A percentile compares a stretch with the other conserved stretches of the same genome.
phyloP scores from a whole-genome alignment of 495 filamentous ascomycete genomes.

The Daldinia caldariorum region DNA sequence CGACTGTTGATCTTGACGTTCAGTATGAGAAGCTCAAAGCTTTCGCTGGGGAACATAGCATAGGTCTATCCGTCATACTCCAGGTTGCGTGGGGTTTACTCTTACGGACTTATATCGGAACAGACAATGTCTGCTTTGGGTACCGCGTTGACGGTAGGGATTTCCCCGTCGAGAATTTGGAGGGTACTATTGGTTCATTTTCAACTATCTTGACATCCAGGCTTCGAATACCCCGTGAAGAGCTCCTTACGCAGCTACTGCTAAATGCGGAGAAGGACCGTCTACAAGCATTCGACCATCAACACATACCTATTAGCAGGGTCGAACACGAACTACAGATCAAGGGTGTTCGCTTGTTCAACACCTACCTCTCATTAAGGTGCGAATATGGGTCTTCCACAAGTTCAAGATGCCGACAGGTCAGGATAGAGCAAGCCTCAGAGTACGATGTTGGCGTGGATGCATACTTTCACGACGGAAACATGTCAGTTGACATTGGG shows the following conservation, averaged over 20 bases:
- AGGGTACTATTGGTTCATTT: conserved; percentile 56
- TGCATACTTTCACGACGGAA: conserved; percentile 50
- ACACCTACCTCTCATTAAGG: conserved; percentile 58
- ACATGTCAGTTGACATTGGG: conserved; percentile 55
- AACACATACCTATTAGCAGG: conserved; percentile 55
- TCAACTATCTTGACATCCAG: conserved; percentile 53
- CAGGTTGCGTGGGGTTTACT: conserved; percentile 60
- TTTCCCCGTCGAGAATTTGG: conserved; percentile 50
- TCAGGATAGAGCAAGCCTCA: conserved; percentile 57
- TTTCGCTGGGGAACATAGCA: conserved; percentile 50
- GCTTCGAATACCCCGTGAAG: conserved; percentile 46
- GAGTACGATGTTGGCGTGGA: conserved; percentile 57
- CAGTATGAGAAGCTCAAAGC: conserved; percentile 48
- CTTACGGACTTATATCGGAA: conserved; percentile 55
- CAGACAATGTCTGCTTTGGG: conserved; percentile 55
- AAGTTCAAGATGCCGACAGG: conserved; percentile 43
- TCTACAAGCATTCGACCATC: conserved; percentile 49
- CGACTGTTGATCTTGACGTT: conserved; percentile 52
- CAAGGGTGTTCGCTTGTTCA: conserved; percentile 56
- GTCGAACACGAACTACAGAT: conserved; percentile 57
- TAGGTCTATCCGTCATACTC: conserved; percentile 50
- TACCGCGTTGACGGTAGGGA: conserved; percentile 56
- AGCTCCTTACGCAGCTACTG: conserved; percentile 47
- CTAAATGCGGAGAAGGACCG: conserved; percentile 51
- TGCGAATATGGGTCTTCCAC: conserved; percentile 46